A percentile compares a stretch with the other conserved stretches of the same genome.
These are phyloP conservation scores for Magnaporthiopsis incrustans DNA, from an alignment of 2,329 filamentous ascomycete genomes.

Conservation along the genomic window DNA sequence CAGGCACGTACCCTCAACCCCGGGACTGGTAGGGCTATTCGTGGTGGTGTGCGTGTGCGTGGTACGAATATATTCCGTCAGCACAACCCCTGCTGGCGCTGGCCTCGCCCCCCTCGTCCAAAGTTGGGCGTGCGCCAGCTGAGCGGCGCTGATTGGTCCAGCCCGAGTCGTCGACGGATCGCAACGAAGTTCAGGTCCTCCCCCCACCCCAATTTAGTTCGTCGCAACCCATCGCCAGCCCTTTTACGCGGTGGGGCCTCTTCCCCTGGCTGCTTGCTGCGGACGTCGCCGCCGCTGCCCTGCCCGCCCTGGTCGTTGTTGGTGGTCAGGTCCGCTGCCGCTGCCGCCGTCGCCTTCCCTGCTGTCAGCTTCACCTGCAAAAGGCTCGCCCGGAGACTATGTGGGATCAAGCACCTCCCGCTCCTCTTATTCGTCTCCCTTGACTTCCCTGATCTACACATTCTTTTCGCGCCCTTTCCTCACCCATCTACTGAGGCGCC, in stretches of 20 bases:
- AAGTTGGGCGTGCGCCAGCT: not conserved
- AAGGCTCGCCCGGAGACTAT: not conserved
- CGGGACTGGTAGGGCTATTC: no score
- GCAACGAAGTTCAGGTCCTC: not conserved
- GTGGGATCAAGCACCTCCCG: not conserved
- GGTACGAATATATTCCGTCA: not conserved
- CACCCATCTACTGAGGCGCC: no score
- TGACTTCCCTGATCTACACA: not conserved
- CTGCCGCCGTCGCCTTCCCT: not conserved
- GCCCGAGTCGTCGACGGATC: not conserved
- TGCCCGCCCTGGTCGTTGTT: not conserved
- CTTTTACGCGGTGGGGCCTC: not conserved
- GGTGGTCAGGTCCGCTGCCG: not conserved
- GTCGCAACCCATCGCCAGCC: not conserved
- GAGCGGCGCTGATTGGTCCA: not conserved
- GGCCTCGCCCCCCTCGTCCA: not conserved
- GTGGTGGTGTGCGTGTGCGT: not conserved
- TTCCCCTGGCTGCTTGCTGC: not conserved
- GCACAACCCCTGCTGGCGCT: not conserved
- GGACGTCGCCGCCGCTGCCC: not conserved
- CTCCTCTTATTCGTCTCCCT: not conserved
- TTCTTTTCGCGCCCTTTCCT: not conserved
- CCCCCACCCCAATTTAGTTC: not conserved
- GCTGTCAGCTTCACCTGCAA: not conserved
- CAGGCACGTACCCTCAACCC: no score